These are phyloP conservation scores for Arthromyces matolae DNA, from an alignment of 768 basidiomycete genomes.

Conservation along the genomic window DNA sequence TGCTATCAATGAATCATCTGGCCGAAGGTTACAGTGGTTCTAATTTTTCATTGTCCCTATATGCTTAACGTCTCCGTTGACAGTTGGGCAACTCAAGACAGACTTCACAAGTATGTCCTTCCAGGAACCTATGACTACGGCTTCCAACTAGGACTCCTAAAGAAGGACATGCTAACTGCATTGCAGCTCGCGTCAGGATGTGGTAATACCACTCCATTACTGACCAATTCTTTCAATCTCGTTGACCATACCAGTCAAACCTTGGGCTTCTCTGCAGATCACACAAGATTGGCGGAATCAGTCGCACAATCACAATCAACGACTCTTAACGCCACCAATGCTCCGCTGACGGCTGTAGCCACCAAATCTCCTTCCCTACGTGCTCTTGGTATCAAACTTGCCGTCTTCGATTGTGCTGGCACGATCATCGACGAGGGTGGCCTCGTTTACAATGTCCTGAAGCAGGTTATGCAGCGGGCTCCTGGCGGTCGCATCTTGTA, in stretches of 20 bases:
- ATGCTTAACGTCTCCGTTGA: no score
- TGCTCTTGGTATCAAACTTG: constrained; percentile 9
- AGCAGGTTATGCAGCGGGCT: constrained; percentile 11
- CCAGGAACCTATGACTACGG: constrained; percentile 11
- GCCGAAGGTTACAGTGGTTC: constrained; percentile 6
- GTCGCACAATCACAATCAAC: constrained; percentile 4
- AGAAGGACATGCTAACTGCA: constrained; percentile 12
- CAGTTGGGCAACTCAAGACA: constrained; percentile 9
- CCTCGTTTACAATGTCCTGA: constrained; percentile 8
- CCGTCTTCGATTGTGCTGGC: constrained; percentile 14
- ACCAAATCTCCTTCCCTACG: constrained; percentile 8
- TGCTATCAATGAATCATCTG: constrained; percentile 10
- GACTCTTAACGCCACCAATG: neutral
- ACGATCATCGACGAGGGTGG: constrained; percentile 12
- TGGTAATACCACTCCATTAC: constrained; percentile 6
- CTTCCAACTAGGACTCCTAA: constrained; percentile 10
- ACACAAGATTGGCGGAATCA: constrained; percentile 4
- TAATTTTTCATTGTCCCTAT: neutral
- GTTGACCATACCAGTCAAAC: constrained; percentile 4
- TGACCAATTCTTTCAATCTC: constrained; percentile 7
- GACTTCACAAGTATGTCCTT: constrained; percentile 6
- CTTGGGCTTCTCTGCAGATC: neutral
- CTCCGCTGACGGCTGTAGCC: no score
- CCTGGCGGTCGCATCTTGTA: constrained; percentile 4
- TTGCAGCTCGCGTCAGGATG: constrained; percentile 8